Evolutionary conservation across 441 rosid genomes (phyloP).

Genomic region (Pelargonium australe): DNA sequence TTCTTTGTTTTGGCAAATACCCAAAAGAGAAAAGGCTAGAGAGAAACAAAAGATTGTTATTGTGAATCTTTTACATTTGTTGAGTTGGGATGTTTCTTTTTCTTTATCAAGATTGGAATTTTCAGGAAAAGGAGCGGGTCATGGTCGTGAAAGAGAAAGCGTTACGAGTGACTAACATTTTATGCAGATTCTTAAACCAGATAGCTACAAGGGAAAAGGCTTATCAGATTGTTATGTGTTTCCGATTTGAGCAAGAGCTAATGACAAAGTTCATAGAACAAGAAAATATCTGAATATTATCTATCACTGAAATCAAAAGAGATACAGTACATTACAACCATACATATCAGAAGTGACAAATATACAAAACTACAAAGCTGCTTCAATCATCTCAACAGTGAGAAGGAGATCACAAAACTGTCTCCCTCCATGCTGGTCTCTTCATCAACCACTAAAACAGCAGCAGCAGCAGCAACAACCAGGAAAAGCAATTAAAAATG

Average conservation of each 20-base stretch:
- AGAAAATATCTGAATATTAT: background rate
- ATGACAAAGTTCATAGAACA: no score
- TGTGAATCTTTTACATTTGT: no score
- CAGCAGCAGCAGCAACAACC: conserved; percentile 9
- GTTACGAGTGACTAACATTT: no score
- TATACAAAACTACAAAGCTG: conserved; percentile 23
- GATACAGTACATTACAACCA: conserved; percentile 13
- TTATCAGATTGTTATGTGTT: no score
- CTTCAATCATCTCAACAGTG: conserved; percentile 32
- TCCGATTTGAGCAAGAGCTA: no score
- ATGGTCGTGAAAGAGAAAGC: no score
- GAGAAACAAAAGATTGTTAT: no score
- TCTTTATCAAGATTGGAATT: no score
- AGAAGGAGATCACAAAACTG: conserved; percentile 69
- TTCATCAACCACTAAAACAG: conserved; percentile 10
- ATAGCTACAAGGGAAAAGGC: no score
- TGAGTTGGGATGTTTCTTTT: no score
- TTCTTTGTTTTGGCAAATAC: background rate
- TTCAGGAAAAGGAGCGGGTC: no score
- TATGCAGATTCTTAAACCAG: no score
- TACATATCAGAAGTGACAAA: conserved; percentile 16
- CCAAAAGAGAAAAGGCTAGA: background rate
- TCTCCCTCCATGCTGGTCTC: conserved; percentile 37
- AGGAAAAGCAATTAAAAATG: background rate
- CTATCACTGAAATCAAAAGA: conserved; percentile 10